Conservation (phyloP, 208 protist genomes). For the Leishmania tarentolae region DNA sequence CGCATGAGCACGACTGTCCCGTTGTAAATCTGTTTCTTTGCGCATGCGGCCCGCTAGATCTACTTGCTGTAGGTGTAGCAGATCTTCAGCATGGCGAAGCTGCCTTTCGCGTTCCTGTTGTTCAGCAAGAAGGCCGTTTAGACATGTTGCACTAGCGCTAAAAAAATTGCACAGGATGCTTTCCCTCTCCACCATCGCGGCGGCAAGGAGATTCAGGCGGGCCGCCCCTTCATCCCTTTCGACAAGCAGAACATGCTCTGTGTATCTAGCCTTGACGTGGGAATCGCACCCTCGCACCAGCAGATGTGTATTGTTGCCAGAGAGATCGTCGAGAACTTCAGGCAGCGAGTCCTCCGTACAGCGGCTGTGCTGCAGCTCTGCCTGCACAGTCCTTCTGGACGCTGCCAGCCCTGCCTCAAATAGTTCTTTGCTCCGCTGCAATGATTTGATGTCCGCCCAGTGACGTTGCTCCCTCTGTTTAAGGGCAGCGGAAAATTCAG, state of each 20-base stretch:
- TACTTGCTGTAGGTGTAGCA: conserved; percentile 20
- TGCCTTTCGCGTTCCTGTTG: neutral
- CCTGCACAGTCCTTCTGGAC: conserved; percentile 1
- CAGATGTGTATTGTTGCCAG: neutral
- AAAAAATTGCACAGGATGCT: conserved; percentile 9
- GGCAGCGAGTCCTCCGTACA: neutral
- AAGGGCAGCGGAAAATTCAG: neutral
- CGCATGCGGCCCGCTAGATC: conserved; percentile 15
- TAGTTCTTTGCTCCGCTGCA: conserved; percentile 4
- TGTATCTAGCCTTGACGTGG: neutral
- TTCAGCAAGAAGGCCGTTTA: neutral
- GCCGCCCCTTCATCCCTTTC: conserved; percentile 12
- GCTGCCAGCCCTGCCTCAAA: conserved; percentile 11
- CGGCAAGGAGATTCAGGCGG: neutral
- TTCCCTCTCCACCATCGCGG: conserved; percentile 8
- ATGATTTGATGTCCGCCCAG: conserved; percentile 4
- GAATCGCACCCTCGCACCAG: conserved; percentile 3
- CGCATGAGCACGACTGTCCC: neutral
- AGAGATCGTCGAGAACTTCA: conserved; percentile 1
- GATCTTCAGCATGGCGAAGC: conserved; percentile 14
- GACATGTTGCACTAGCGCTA: neutral
- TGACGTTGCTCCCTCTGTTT: conserved; percentile 13
- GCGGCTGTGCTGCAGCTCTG: conserved; percentile 8
- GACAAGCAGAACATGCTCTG: neutral
- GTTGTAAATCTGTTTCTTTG: conserved; percentile 24